These are phyloP conservation scores for Sarocladium kiliense DNA, from an alignment of 2,329 filamentous ascomycete species.

Conservation along the genomic window DNA sequence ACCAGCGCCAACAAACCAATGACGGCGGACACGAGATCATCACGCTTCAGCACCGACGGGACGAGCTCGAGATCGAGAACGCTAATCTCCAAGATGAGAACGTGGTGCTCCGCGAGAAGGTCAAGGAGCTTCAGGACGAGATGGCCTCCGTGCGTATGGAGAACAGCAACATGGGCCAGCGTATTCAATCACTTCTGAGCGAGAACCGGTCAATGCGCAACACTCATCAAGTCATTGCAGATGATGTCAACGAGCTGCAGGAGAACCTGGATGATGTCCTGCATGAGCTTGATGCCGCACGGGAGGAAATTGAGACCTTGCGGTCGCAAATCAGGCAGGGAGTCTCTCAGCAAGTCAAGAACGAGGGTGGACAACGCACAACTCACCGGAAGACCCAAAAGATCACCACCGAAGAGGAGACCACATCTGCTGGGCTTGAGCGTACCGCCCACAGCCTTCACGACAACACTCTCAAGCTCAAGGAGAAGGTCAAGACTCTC, in stretches of 20 bases:
- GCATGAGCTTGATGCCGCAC: slow-evolving; percentile 35
- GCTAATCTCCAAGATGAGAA: slow-evolving; percentile 35
- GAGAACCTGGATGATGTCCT: slow-evolving; percentile 34
- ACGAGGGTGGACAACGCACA: slow-evolving; percentile 36
- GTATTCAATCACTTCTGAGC: slow-evolving; percentile 36
- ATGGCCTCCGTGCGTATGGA: slow-evolving; percentile 31
- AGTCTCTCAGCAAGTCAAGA: slow-evolving; percentile 18
- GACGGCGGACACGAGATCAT: slow-evolving; percentile 35
- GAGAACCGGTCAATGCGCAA: slow-evolving; percentile 41
- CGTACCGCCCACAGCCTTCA: slow-evolving; percentile 40
- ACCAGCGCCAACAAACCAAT: slow-evolving; percentile 32
- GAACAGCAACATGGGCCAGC: slow-evolving; percentile 34
- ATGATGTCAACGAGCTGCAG: slow-evolving; percentile 39
- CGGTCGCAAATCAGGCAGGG: slow-evolving; percentile 24
- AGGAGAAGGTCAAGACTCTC: slow-evolving; percentile 40
- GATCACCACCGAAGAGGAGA: not conserved
- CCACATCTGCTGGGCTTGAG: slow-evolving; percentile 32
- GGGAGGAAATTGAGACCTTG: slow-evolving; percentile 33
- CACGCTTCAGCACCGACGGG: slow-evolving; percentile 32
- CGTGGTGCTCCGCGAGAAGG: slow-evolving; percentile 29
- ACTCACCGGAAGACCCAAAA: slow-evolving; percentile 15
- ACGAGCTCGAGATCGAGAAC: slow-evolving; percentile 34
- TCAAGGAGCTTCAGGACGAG: slow-evolving; percentile 31
- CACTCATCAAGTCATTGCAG: slow-evolving; percentile 33
- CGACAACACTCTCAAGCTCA: slow-evolving; percentile 40